Percentiles rank a stretch among this genome's conserved stretches.
Conservation (phyloP, 306 rosid species). For the Argentina anserina region DNA sequence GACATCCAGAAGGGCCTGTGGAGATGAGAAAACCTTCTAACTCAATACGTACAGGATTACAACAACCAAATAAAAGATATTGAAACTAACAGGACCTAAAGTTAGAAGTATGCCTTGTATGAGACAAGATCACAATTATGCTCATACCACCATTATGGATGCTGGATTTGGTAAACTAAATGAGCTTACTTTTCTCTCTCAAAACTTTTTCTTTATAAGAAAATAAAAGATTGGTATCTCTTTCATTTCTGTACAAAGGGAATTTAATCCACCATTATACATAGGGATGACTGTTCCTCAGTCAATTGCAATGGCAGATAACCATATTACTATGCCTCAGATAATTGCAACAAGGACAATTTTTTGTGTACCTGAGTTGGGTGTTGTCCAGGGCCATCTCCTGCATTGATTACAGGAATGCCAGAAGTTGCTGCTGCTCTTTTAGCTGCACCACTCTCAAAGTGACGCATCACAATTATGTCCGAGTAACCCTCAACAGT, state of each 20-base stretch:
- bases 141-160: neutral
- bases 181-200: neutral
- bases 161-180: neutral
- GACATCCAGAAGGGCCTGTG: slow-evolving; percentile 81
- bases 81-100: neutral
- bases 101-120: slow-evolving; percentile 1
- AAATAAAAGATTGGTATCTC: neutral
- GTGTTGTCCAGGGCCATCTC: slow-evolving; percentile 97
- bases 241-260: neutral
- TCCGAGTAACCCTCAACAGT: slow-evolving; percentile 91
- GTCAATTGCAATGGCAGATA: neutral
- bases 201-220: neutral
- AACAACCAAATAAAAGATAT: neutral
- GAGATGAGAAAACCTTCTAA: neutral
- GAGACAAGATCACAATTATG: neutral
- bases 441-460: slow-evolving; percentile 93
- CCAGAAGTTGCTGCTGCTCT: slow-evolving; percentile 74
- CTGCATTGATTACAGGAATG: slow-evolving; percentile 89
- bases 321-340: neutral
- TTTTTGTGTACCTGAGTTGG: slow-evolving; percentile 55
- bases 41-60: neutral
- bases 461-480: slow-evolving; percentile 88
- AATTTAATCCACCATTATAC: neutral
- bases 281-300: neutral
- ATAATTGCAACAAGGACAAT: neutral